Conservation (phyloP, 176 grass and related monocot species). For the Echinochloa phyllopogon region DNA sequence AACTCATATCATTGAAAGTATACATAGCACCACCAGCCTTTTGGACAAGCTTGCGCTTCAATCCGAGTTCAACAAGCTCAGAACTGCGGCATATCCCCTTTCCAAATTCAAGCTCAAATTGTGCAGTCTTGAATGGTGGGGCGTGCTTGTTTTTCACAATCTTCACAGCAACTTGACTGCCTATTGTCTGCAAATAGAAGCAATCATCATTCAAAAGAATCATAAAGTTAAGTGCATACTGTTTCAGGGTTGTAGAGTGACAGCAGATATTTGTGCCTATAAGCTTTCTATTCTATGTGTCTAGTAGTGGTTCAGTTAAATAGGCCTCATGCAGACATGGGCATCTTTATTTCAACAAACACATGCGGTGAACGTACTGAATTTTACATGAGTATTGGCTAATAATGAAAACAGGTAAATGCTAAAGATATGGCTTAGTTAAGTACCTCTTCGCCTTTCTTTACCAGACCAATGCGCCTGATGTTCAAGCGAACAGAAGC, state of each 20-base stretch:
- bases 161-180: slow-evolving; percentile 87
- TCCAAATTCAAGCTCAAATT: slow-evolving; percentile 91
- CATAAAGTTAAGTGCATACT: not conserved
- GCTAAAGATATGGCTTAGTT: slow-evolving; percentile 10
- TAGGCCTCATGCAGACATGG: not conserved
- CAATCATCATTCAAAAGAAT: not conserved
- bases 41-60: slow-evolving; percentile 72
- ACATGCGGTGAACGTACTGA: slow-evolving; percentile 3
- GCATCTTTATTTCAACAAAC: not conserved
- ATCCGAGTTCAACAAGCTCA: slow-evolving; percentile 73
- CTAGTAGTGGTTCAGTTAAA: slow-evolving; percentile 26
- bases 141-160: slow-evolving; percentile 98
- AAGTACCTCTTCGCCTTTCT: slow-evolving; percentile 94
- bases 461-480: slow-evolving; percentile 82
- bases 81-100: slow-evolving; percentile 85
- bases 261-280: not conserved
- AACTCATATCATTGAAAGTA: slow-evolving; percentile 52
- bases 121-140: slow-evolving; percentile 79
- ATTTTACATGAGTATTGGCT: not conserved
- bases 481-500: slow-evolving; percentile 93
- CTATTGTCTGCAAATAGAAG: slow-evolving; percentile 68
- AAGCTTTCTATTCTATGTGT: not conserved
- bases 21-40: slow-evolving; percentile 52
- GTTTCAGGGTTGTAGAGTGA: not conserved
- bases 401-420: slow-evolving; percentile 11